Evolutionary conservation across 73 alveolate species (phyloP).

Genomic region (Symbiodinium natans): DNA sequence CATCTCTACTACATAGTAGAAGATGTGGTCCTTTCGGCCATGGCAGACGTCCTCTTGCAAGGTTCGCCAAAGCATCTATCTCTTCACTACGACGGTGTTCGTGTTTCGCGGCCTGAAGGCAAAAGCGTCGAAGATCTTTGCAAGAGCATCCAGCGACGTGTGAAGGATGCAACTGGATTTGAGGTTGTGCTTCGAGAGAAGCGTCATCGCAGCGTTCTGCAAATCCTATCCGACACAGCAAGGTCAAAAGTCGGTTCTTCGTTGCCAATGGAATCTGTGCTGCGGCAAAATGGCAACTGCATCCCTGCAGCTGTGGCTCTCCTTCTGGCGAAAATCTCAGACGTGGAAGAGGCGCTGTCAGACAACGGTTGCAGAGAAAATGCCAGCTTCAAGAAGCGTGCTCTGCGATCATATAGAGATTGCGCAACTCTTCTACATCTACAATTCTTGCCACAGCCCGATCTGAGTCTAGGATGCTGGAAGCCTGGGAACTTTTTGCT

Average conservation of each 20-base stretch:
- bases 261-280: too few species aligned
- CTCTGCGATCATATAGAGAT: neutral
- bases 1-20: neutral
- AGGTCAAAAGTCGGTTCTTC: too few species aligned
- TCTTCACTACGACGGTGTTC: neutral
- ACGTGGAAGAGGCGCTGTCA: neutral
- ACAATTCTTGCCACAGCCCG: neutral
- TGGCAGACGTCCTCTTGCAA: neutral
- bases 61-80: neutral
- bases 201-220: neutral
- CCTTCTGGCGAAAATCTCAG: too few species aligned
- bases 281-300: neutral
- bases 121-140: neutral
- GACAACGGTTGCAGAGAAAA: too few species aligned
- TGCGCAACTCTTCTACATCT: neutral
- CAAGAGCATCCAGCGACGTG: neutral
- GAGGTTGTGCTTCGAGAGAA: neutral
- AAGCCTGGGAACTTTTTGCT: neutral
- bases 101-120: neutral
- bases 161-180: neutral
- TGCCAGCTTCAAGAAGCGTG: too few species aligned
- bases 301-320: slow-evolving; percentile 9
- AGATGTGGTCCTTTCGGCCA: neutral
- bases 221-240: neutral
- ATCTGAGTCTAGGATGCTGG: neutral